Base-by-base conservation (phyloP, 2,329 filamentous ascomycete genomes). In the Sporothrix sp. region DNA sequence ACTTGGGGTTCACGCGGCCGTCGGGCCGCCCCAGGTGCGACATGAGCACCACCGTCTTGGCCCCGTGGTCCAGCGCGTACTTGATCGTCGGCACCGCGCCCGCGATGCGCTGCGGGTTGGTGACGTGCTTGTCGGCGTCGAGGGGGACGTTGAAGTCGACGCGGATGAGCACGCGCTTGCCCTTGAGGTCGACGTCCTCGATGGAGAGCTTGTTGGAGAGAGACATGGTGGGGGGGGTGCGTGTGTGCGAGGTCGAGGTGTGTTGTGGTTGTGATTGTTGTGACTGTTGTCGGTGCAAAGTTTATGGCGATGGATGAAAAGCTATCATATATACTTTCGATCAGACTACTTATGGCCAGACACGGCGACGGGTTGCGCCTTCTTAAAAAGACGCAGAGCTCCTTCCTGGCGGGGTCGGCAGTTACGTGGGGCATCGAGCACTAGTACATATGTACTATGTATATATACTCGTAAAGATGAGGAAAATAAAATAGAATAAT, bases 131-230 rank as follows among this genome's bases (percentile, higher is more conserved):
- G 67, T 93, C 77, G 60, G 76, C 80, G 67, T 98, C 89, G 65
- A 98, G 88, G 58, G 93, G 93, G 52, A 98, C 94, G 73, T 98
- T 98, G 84, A 98, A 98, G 81, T 98, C 93, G 69, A 98, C 93
- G 66, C 93, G 86, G 69, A 98, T 96, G 64, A 98, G 79, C 71
- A 97, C 93, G 64, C 90, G 83, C 83, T 98, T 98, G 81, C 79
- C 91, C 82, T 95, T 95, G 72, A 98, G 79, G 72, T 98, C 90
- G 65, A 95, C 84, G 67, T 98, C 91, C 60, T 82, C 87, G 72
- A 98, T 96, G 61, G 89, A 87, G 63, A 98, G 87, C 81, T 98
- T 98, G 81, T 83, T 96, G 63, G 90, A 87, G 68, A 98, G 87
- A 93, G 98, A 98, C 55, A 63, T 81, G 52, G 13, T 42, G 14